phyloP scores from a whole-genome alignment of 2,329 filamentous ascomycete species.

The Cladobotryum protrusum region DNA sequence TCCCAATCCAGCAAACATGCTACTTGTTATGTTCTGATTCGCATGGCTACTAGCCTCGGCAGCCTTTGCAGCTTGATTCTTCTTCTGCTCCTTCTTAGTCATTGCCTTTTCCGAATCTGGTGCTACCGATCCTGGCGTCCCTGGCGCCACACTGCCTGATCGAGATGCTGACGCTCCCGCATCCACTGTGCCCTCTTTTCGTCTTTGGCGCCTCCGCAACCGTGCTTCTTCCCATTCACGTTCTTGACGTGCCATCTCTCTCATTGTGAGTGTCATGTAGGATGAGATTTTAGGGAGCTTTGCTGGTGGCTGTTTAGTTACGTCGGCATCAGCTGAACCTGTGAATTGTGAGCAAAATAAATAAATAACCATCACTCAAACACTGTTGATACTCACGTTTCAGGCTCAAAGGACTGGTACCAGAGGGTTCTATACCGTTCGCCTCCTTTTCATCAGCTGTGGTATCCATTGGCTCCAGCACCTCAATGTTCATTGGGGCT shows the following conservation, averaged over 20 bases:
- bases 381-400: slow-evolving; percentile 51
- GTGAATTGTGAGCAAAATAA: slow-evolving; percentile 5
- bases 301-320: slow-evolving; percentile 36
- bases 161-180: slow-evolving; percentile 43
- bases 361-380: neutral
- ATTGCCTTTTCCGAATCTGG: slow-evolving; percentile 62
- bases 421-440: slow-evolving; percentile 48
- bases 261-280: slow-evolving; percentile 48
- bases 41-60: slow-evolving; percentile 74
- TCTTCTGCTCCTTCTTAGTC: slow-evolving; percentile 80
- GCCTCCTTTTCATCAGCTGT: slow-evolving; percentile 20
- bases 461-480: slow-evolving; percentile 25
- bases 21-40: slow-evolving; percentile 77
- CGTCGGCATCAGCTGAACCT: slow-evolving; percentile 35
- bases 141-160: slow-evolving; percentile 51
- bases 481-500: slow-evolving; percentile 40
- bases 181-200: slow-evolving; percentile 51
- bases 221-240: slow-evolving; percentile 67
- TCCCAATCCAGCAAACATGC: slow-evolving; percentile 62
- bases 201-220: slow-evolving; percentile 59
- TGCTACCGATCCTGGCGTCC: slow-evolving; percentile 56
- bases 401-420: slow-evolving; percentile 39
- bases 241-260: slow-evolving; percentile 59
- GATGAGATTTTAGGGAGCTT: slow-evolving; percentile 45
- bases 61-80: slow-evolving; percentile 67